Percentiles rank a stretch among this genome's conserved stretches.
Conservation (phyloP, 2,329 filamentous ascomycete species). For the Colletotrichum sublineola region DNA sequence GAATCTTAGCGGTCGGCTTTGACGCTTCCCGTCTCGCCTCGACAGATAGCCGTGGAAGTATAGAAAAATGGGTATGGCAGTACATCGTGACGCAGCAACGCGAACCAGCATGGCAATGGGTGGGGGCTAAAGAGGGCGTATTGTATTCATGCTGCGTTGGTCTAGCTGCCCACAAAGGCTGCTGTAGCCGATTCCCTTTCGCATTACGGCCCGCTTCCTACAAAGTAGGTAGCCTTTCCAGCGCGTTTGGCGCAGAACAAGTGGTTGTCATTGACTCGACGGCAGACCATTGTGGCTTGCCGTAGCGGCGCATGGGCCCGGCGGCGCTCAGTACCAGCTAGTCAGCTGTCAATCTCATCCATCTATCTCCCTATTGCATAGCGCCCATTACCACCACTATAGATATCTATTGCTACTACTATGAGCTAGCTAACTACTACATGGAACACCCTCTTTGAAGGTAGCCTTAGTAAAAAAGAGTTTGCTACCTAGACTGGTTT, state of each 20-base stretch:
- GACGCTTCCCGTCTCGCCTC: background rate
- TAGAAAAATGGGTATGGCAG: background rate
- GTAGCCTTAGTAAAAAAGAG: too few species aligned
- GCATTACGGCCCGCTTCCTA: background rate
- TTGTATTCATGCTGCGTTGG: constrained; percentile 18
- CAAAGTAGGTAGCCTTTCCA: background rate
- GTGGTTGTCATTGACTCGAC: background rate
- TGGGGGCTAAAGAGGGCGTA: background rate
- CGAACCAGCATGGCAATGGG: background rate
- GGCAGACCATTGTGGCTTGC: constrained; percentile 7
- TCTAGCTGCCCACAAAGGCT: background rate
- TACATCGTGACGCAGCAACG: constrained; percentile 1
- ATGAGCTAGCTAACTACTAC: too few species aligned
- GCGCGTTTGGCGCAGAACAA: constrained; percentile 4
- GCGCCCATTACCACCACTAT: too few species aligned
- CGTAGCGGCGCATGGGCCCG: background rate
- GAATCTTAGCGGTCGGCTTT: too few species aligned
- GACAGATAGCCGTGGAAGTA: background rate
- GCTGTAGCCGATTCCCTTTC: background rate
- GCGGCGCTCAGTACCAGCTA: too few species aligned
- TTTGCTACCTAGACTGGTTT: too few species aligned
- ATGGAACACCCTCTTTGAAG: too few species aligned
- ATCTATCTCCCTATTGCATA: too few species aligned
- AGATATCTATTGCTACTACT: too few species aligned
- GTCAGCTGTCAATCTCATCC: too few species aligned